Base-by-base conservation (phyloP, 306 rosid genomes). In the Sphenostylis stenocarpa region DNA sequence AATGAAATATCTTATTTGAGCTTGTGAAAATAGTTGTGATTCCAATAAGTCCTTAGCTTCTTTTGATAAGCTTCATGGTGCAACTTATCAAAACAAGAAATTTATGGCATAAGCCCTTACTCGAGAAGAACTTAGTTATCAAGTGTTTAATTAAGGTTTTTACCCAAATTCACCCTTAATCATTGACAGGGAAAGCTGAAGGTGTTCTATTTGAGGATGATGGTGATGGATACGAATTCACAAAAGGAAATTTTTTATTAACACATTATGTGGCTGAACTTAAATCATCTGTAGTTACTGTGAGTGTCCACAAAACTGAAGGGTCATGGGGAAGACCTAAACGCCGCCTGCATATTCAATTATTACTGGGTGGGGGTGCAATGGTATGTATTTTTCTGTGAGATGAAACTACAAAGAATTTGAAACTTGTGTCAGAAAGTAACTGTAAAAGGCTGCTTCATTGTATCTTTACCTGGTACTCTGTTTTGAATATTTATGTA, bases 151-250 rank as follows among this genome's bases (percentile, higher is more conserved):
- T 20, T 53, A 57, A 26, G 11, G 15, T 14, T 2, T 24, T 55
- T 28, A 58, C 66, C 43, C 41, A 60, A 60, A 31, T 34, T 10
- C 21, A 60, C 43, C 43, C 23, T 57, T 60, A 16, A 61, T 76
- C 38, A n/a, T 82, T 80, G 79, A 44, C 84, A 91, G 97, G 98
- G 56, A 90, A 86, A 82, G 98, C 97, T 77, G 85, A 89, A 85
- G 98, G 98, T 84, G 81, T 85, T 77, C 81, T 91, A 47, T 94
- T 80, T 65, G 98, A 94, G 86, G 98, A 94, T 83, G 95, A 89
- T 74, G 98, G 97, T 15, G 95, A 94, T 87, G 98, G 98, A 84
- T 94, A 91, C 31, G 93, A 82, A 75, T 91, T 94, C 88, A 77
- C 79, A 23, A 48, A 85, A 76, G 97, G 97, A 21, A 89, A 84